Evolutionary conservation across 139 green algal species (phyloP).

Genomic region (Coelastrella sp.): DNA sequence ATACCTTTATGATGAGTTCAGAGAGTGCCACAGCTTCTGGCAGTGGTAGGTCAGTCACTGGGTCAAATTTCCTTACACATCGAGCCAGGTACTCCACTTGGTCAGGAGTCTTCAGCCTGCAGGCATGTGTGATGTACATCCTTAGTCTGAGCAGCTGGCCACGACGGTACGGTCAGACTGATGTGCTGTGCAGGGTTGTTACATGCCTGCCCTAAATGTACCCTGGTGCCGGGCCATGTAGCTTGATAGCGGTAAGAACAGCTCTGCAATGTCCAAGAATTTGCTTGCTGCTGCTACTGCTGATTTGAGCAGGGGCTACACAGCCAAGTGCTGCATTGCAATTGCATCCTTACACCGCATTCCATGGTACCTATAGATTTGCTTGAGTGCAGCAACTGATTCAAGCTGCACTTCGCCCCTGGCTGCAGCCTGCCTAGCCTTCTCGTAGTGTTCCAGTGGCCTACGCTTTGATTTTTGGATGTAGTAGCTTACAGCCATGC

Average conservation of each 20-base stretch:
- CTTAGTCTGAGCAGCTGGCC: too few relatives aligned
- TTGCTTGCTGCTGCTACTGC: too few relatives aligned
- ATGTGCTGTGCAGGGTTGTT: too few relatives aligned
- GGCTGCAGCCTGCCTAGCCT: not conserved
- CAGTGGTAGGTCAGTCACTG: slow-evolving; percentile 3
- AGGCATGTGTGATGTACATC: too few relatives aligned
- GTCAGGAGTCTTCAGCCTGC: not conserved
- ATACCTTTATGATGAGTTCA: slow-evolving; percentile 16
- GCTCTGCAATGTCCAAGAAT: too few relatives aligned
- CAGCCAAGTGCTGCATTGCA: too few relatives aligned
- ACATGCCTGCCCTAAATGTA: too few relatives aligned
- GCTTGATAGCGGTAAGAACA: too few relatives aligned
- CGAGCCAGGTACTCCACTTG: slow-evolving; percentile 26
- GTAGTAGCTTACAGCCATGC: not conserved
- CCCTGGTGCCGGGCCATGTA: too few relatives aligned
- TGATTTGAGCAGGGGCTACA: too few relatives aligned
- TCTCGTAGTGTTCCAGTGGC: not conserved
- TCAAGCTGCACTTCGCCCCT: not conserved
- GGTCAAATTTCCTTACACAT: slow-evolving; percentile 28
- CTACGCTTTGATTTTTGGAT: not conserved
- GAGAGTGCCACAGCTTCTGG: slow-evolving; percentile 13
- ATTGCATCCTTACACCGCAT: too few relatives aligned
- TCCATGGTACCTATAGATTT: slow-evolving; percentile 2
- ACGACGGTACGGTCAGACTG: too few relatives aligned
- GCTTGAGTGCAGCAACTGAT: not conserved